Evolutionary conservation across 805 yeast species (phyloP), one percentile per base, ranked within the genome.

Genomic region (Candida awuae): DNA sequence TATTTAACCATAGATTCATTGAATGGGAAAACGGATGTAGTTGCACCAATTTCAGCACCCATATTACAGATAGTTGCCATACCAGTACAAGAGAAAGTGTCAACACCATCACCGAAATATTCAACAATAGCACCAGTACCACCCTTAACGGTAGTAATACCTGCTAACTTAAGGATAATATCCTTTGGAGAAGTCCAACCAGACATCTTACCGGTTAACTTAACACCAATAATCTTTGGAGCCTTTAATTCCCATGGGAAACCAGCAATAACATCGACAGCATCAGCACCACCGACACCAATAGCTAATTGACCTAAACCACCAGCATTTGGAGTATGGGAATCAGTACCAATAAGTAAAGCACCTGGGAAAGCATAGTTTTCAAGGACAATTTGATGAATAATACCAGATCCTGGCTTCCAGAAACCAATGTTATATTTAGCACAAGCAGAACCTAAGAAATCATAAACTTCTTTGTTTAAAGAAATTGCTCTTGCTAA

Each of bases 261-360:
- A 49, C 92, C 95, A 32, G 97, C 87, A 58, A 92, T 68, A 37
- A 92, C 98, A 64, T 92, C 98, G 40, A 92, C 98, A 29, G 98
- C 98, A 66, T 92, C 98, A 40, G 98, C 98, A 71, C 98, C 98
- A 67, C 98, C 98, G 29, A 92, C 98, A 67, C 98, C 98, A 60
- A 92, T 92, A 54, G 98, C 97, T 50, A 90, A 80, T 50, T 95
- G 95, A 61, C 98, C 98, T 47, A 92, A 69, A 51, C 98, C 98
- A 68, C 98, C 98, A 22, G 98, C 98, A 56, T 92, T 92, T 35
- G 98, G 98, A 35, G 98, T 92, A 63, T 92, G 98, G 2, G 97
- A 88, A 65, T 92, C 98, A 29, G 98, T 92, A 52, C 98, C 98
- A 44, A 92, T 74, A 87, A 92, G 84, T 84, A 92, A 79, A 48